Percentiles rank a stretch among this genome's conserved stretches.
Evolutionary conservation across 768 basidiomycete species (phyloP).

Genomic region (Hypholoma fasciculare): DNA sequence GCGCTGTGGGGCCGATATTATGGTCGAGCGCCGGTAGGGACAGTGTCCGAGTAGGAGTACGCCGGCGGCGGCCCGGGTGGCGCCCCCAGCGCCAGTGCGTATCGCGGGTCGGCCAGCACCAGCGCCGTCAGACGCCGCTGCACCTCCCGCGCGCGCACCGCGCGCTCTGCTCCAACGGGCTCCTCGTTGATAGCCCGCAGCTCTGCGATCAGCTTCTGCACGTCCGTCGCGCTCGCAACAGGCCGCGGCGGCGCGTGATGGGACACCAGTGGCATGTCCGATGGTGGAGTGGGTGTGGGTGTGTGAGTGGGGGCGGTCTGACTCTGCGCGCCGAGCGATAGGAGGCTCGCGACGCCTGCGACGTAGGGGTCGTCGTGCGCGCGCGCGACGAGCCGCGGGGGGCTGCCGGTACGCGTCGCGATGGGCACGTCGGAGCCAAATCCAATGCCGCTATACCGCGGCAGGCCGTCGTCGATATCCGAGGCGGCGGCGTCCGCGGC

Average conservation of each 20-base stretch:
- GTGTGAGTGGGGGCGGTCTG: neutral
- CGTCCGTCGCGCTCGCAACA: neutral
- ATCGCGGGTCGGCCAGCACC: conserved; percentile 1
- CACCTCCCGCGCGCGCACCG: neutral
- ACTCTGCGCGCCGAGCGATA: neutral
- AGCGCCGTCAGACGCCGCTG: neutral
- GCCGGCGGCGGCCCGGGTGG: neutral
- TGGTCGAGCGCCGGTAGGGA: no score
- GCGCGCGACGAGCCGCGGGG: neutral
- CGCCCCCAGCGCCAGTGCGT: neutral
- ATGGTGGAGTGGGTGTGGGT: no score
- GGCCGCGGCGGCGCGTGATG: neutral
- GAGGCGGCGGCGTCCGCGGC: no score
- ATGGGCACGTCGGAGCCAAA: neutral
- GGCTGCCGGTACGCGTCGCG: neutral
- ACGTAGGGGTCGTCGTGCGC: neutral
- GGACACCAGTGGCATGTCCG: no score
- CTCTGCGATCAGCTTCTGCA: neutral
- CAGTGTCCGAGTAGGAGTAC: neutral
- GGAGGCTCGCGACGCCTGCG: neutral
- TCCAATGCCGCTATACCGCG: neutral
- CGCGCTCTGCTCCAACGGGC: neutral
- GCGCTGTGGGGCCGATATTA: no score
- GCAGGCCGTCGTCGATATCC: no score
- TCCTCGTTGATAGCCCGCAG: neutral